A percentile compares a stretch with the other conserved stretches of the same genome.
Evolutionary conservation across 169 alveolate genomes (phyloP).

Genomic region (Plasmodium coatneyi): DNA sequence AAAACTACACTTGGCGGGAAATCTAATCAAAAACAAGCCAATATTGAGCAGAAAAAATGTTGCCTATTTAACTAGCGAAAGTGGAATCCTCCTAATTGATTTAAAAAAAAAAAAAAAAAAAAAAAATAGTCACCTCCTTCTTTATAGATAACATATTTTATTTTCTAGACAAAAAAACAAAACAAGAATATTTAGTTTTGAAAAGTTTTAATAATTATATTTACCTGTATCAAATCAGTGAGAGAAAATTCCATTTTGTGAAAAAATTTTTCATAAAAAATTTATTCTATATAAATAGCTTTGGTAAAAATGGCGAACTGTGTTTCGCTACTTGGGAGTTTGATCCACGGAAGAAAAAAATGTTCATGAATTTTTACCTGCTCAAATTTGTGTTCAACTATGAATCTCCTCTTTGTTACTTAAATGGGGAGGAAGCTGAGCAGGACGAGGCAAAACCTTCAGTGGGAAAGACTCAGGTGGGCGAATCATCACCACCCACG

Average conservation of each 20-base stretch:
- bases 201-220: conserved; percentile 26
- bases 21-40: conserved; percentile 29
- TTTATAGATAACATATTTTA: conserved; percentile 51
- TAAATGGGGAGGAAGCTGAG: neutral
- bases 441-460: neutral
- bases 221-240: conserved; percentile 32
- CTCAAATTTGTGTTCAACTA: conserved; percentile 26
- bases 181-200: conserved; percentile 60
- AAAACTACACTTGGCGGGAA: conserved; percentile 15
- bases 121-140: conserved; percentile 46
- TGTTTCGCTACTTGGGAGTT: conserved; percentile 65
- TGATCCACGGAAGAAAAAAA: neutral
- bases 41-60: conserved; percentile 16
- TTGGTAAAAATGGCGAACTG: conserved; percentile 57
- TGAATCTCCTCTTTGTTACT: neutral
- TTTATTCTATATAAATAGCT: conserved; percentile 54
- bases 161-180: conserved; percentile 23
- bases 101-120: conserved; percentile 49
- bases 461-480: neutral
- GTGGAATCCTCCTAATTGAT: conserved; percentile 18
- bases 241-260: conserved; percentile 2
- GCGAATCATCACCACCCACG: neutral
- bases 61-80: conserved; percentile 14
- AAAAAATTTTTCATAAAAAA: conserved; percentile 52
- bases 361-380: conserved; percentile 27